phyloP scores from a whole-genome alignment of 208 protist genomes.

The Leishmania mexicana region DNA sequence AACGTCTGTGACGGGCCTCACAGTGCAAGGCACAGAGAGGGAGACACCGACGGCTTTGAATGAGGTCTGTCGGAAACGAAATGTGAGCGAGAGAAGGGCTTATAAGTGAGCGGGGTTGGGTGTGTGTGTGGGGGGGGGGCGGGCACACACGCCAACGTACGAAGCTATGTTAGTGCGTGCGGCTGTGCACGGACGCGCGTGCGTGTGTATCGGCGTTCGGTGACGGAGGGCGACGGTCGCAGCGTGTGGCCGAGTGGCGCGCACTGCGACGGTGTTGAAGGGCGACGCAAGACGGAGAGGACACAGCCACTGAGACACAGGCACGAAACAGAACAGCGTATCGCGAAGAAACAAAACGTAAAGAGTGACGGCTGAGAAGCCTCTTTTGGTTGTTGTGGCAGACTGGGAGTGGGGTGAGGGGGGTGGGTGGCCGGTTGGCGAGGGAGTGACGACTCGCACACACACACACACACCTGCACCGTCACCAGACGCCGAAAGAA shows the following conservation, averaged over 20 bases:
- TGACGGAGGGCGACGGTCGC: not conserved
- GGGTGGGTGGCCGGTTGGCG: not conserved
- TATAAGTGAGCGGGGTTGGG: not conserved
- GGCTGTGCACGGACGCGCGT: not conserved
- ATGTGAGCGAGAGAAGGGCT: not conserved
- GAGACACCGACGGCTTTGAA: not conserved
- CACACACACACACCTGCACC: conserved; percentile 19
- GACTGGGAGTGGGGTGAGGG: not conserved
- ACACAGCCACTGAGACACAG: not conserved
- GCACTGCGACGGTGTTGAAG: no score
- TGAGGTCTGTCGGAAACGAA: not conserved
- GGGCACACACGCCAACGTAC: not conserved
- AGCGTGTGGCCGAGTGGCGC: no score
- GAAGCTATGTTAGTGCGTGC: not conserved
- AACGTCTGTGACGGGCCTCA: not conserved
- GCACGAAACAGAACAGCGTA: not conserved
- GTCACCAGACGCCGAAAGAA: conserved; percentile 8
- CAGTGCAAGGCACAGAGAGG: not conserved
- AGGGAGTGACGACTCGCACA: conserved; percentile 1
- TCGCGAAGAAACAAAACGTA: not conserved
- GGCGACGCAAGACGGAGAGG: no score
- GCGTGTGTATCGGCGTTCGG: conserved; percentile 10
- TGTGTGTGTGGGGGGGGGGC: not conserved
- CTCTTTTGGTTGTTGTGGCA: not conserved
- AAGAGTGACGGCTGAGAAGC: conserved; percentile 2